phyloP scores from a whole-genome alignment of 805 yeast genomes.

The Candida verbasci region DNA sequence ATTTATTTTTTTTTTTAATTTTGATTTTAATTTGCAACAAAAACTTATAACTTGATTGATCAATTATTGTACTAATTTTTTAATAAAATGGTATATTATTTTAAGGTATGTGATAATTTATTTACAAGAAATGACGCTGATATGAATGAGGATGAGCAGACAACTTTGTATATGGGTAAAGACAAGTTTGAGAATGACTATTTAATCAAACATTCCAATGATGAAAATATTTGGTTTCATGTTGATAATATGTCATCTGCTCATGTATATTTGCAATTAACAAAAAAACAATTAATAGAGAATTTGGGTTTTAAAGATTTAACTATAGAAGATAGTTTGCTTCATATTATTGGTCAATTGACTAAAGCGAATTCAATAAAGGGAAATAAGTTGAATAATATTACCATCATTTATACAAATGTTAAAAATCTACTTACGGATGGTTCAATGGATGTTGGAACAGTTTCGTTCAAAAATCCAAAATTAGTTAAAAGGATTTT shows the following conservation, averaged over 20 bases:
- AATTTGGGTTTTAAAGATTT: slow-evolving; percentile 36
- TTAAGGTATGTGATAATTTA: no score
- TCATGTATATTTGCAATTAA: slow-evolving; percentile 64
- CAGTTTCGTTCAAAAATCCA: slow-evolving; percentile 66
- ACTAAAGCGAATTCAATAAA: slow-evolving; percentile 75
- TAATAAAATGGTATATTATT: no score
- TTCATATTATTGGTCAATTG: slow-evolving; percentile 56
- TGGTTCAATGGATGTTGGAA: slow-evolving; percentile 73
- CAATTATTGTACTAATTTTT: no score
- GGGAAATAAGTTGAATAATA: slow-evolving; percentile 65
- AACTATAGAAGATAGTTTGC: slow-evolving; percentile 37
- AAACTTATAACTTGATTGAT: no score
- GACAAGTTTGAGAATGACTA: slow-evolving; percentile 64
- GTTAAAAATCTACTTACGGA: slow-evolving; percentile 65
- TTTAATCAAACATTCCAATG: slow-evolving; percentile 55
- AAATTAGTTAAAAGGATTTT: slow-evolving; percentile 49
- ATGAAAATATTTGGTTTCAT: slow-evolving; percentile 75
- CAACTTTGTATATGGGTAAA: slow-evolving; percentile 60
- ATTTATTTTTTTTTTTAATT: no score
- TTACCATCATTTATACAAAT: slow-evolving; percentile 69
- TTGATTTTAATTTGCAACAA: no score
- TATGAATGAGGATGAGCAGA: slow-evolving; percentile 11
- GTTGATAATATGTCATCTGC: slow-evolving; percentile 75
- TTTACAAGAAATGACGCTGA: neutral
- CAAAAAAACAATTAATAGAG: slow-evolving; percentile 39